A percentile compares a stretch with the other conserved stretches of the same genome.
Evolutionary conservation across 2,329 filamentous ascomycete genomes (phyloP).

Genomic region (Exophiala calicioides): DNA sequence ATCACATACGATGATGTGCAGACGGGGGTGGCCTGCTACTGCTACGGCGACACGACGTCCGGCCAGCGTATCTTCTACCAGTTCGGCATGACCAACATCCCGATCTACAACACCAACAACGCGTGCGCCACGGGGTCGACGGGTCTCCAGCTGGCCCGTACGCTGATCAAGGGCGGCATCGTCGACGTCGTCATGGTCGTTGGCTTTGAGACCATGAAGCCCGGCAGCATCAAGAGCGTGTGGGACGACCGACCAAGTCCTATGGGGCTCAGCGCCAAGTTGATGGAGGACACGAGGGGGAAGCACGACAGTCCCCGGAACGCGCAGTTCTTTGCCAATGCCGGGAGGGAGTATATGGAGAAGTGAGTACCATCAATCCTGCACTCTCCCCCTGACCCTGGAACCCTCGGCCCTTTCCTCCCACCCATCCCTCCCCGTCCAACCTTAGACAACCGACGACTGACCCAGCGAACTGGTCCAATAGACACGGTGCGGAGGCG

Average conservation of each 20-base stretch:
- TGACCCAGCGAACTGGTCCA: constrained; percentile 6
- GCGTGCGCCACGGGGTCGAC: constrained; percentile 95
- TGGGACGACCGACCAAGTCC: constrained; percentile 86
- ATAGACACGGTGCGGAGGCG: constrained; percentile 74
- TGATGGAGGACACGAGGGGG: constrained; percentile 82
- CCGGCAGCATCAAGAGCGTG: constrained; percentile 76
- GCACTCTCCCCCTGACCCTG: neutral
- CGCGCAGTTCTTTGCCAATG: constrained; percentile 94
- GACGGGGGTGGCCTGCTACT: constrained; percentile 92
- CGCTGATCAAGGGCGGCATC: constrained; percentile 74
- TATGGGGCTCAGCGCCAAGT: constrained; percentile 66
- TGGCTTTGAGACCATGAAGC: constrained; percentile 98
- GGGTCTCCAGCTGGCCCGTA: constrained; percentile 79
- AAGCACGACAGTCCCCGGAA: constrained; percentile 78
- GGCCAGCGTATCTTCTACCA: constrained; percentile 98
- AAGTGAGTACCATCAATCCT: constrained; percentile 56
- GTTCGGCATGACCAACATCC: constrained; percentile 95
- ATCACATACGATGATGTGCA: constrained; percentile 97
- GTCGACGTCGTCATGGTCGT: constrained; percentile 88
- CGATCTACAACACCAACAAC: constrained; percentile 93
- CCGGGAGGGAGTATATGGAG: constrained; percentile 91
- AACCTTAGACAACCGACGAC: constrained; percentile 13
- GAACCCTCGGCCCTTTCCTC: neutral
- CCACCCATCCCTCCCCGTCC: neutral
- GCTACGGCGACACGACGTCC: constrained; percentile 92